Percentiles rank a stretch among this genome's conserved stretches.
These are phyloP conservation scores for Stygiomarasmius scandens DNA, from an alignment of 1,284 basidiomycete genomes.

Conservation along the genomic window DNA sequence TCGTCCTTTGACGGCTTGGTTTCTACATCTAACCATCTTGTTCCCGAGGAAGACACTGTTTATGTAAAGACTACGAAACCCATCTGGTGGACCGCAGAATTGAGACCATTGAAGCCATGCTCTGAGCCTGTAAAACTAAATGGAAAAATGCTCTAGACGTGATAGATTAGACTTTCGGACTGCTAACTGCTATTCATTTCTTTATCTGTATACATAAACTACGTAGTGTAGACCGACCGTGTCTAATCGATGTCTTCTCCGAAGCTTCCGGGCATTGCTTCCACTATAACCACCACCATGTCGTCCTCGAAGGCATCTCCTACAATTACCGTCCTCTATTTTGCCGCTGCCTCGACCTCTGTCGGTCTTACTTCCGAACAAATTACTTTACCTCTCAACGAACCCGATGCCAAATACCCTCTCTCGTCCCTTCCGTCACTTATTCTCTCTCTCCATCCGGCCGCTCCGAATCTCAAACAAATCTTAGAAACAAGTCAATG, in stretches of 20 bases:
- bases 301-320: neutral
- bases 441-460: neutral
- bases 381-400: slow-evolving; percentile 41
- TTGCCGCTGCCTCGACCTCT: slow-evolving; percentile 76
- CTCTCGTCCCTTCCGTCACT: neutral
- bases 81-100: slow-evolving; percentile 88
- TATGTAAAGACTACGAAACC: slow-evolving; percentile 79
- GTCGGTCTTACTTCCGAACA: slow-evolving; percentile 57
- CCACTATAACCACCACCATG: neutral
- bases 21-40: slow-evolving; percentile 91
- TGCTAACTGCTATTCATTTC: no score
- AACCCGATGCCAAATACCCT: neutral
- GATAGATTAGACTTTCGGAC: no score
- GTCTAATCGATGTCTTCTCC: no score
- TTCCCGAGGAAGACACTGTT: slow-evolving; percentile 62
- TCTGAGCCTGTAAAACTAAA: no score
- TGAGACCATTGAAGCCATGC: slow-evolving; percentile 28
- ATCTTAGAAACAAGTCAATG: slow-evolving; percentile 66
- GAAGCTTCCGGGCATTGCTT: no score
- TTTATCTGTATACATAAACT: no score
- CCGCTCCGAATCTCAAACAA: slow-evolving; percentile 13
- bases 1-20: slow-evolving; percentile 84
- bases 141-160: no score
- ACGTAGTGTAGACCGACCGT: no score
- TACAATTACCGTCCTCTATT: slow-evolving; percentile 72